phyloP scores from a whole-genome alignment of 306 rosid species.

The Trifolium pratense region DNA sequence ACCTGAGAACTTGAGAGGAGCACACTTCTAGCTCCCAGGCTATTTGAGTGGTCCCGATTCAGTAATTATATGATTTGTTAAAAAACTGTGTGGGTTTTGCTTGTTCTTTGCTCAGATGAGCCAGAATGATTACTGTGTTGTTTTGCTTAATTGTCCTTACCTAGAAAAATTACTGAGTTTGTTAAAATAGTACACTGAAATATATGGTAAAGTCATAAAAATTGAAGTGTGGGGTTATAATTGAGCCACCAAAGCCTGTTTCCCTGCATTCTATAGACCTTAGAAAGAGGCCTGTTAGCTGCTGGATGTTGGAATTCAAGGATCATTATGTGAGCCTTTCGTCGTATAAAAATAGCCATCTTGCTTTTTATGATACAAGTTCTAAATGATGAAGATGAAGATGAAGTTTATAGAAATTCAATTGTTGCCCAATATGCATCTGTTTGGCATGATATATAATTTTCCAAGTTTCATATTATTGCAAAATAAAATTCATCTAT shows the following conservation, averaged over 20 bases:
- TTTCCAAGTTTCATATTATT: conserved; percentile 12
- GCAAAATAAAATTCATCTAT: background rate
- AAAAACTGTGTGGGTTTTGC: conserved; percentile 3
- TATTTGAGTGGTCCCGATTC: background rate
- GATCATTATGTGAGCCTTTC: background rate
- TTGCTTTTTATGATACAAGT: conserved; percentile 26
- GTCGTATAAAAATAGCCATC: background rate
- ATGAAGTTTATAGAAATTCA: background rate
- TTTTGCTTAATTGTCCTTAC: background rate
- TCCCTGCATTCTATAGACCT: background rate
- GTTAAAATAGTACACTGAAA: background rate
- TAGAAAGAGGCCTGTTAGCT: conserved; percentile 1
- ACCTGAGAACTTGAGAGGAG: too few relatives aligned
- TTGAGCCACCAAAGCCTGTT: background rate
- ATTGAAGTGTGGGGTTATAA: background rate
- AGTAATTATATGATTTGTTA: background rate
- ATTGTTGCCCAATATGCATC: background rate
- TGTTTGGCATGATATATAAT: conserved; percentile 14
- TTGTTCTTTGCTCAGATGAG: conserved; percentile 7
- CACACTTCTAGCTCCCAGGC: too few relatives aligned
- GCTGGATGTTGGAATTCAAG: background rate
- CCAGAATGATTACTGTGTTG: conserved; percentile 10
- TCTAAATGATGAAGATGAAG: background rate
- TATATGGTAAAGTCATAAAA: background rate
- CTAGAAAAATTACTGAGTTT: background rate